phyloP scores from a whole-genome alignment of 768 basidiomycete species.

The Leucocoprinus sp. region DNA sequence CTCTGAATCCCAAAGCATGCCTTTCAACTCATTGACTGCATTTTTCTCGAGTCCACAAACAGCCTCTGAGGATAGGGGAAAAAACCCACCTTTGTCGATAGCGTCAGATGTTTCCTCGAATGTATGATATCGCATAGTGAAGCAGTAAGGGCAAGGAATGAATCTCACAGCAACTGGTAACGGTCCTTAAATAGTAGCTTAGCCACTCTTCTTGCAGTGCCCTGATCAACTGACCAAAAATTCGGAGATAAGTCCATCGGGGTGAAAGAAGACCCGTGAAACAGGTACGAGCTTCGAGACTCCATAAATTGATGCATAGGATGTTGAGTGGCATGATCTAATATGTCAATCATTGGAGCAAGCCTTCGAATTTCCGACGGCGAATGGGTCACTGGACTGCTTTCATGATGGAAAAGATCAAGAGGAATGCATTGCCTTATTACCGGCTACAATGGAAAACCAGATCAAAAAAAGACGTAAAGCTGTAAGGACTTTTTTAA shows the following conservation, averaged over 20 bases:
- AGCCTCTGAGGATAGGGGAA: not conserved
- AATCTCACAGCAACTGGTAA: not conserved
- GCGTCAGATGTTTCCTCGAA: conserved; percentile 40
- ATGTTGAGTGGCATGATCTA: conserved; percentile 1
- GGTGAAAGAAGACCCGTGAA: not conserved
- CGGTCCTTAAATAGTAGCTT: not conserved
- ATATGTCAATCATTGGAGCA: not conserved
- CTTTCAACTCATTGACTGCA: conserved; percentile 64
- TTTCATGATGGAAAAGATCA: not conserved
- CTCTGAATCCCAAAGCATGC: conserved; percentile 47
- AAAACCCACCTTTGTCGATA: conserved; percentile 34
- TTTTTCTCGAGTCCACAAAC: not conserved
- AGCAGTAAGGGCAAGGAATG: not conserved
- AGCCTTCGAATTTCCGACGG: too few species aligned
- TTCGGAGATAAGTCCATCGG: not conserved
- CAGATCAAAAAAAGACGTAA: too few species aligned
- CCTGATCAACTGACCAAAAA: not conserved
- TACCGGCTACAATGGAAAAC: too few species aligned
- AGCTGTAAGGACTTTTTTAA: too few species aligned
- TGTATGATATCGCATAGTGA: conserved; percentile 15
- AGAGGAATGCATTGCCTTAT: not conserved
- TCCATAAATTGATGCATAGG: conserved; percentile 5
- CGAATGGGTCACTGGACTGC: not conserved
- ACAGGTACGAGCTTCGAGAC: too few species aligned
- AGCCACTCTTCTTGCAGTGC: not conserved